Evolutionary conservation across 2,329 filamentous ascomycete genomes (phyloP), one percentile per base, ranked within the genome.

Genomic region (Ophiocordyceps camponoti-rufipedis): DNA sequence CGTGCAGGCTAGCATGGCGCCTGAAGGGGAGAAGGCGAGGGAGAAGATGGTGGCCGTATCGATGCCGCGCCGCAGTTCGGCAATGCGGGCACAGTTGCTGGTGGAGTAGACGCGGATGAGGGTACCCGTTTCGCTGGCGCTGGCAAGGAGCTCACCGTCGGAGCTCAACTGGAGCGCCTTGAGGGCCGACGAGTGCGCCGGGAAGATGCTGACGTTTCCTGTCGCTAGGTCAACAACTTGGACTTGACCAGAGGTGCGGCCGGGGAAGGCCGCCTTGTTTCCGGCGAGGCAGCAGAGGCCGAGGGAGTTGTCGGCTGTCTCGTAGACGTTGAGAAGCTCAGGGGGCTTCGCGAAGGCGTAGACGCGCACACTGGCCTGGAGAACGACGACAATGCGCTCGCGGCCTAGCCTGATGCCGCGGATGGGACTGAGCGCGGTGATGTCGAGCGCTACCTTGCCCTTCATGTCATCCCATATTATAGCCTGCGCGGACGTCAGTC

Each of bases 401-500:
- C 79, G 77, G 19, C 80, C 81, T 23, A 96, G 67, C 52, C 84
- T 80, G 28, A 94, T 77, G 38, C 86, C 83, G 14, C 87, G 75
- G 23, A 96, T 78, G 1, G 83, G 77, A 18, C 85, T 87, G 47
- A 85, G 75, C 49, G 88, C 81, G 47, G 89, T 82, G 54, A 96
- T 83, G 50, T 88, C 82, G 13, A 85, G 71, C 8, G 81, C 78
- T 9, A 69, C 63, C 51, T 80, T 82, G 49, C 82, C 78, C 52
- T 83, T 84, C 49, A 77, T 72, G 55, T 94, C 86, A 60, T 98
- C 88, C 88, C 88, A 96, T 54, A 96, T 84, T 51, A 93, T 79
- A 43, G 88, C 73, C 76, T 81, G 47, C 13, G 10, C 10, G 28
- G 1, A 44, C 44, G 43, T n/a, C 14, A 31, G 10, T n/a, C 31